Percentiles rank a stretch among this genome's conserved stretches.
These are phyloP conservation scores for Adansonia grandidieri DNA, from an alignment of 441 rosid genomes.

Conservation along the genomic window DNA sequence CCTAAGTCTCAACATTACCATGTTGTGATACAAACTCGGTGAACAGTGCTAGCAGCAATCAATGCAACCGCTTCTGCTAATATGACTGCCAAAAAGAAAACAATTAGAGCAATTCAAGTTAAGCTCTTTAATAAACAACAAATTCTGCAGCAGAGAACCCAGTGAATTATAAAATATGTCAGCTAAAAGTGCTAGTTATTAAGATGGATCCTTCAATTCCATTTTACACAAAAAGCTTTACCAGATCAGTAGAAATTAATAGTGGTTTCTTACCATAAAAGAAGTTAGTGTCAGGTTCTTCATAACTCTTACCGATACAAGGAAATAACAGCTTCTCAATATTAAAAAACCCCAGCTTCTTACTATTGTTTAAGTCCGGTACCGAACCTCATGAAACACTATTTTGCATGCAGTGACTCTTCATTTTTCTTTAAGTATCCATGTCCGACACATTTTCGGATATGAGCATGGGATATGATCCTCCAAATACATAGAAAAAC, in stretches of 20 bases:
- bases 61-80: constrained; percentile 71
- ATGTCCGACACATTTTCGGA: too few relatives aligned
- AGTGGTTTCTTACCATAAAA: not conserved
- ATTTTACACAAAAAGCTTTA: not conserved
- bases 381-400: not conserved
- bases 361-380: not conserved
- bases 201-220: not conserved
- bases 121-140: constrained; percentile 1
- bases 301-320: not conserved
- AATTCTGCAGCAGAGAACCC: not conserved
- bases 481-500: too few relatives aligned
- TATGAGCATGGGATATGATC: too few relatives aligned
- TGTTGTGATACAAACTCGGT: constrained; percentile 82
- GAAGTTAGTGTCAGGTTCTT: constrained; percentile 1
- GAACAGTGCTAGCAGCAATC: constrained; percentile 76
- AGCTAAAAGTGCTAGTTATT: not conserved
- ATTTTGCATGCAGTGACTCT: too few relatives aligned
- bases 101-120: not conserved
- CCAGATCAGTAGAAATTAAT: not conserved
- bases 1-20: constrained; percentile 49
- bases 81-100: constrained; percentile 52
- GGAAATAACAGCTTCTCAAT: not conserved
- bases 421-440: too few relatives aligned
- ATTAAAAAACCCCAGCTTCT: not conserved
- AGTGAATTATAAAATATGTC: not conserved